phyloP scores from a whole-genome alignment of 73 alveolate species.

The Diophrys appendiculata region DNA sequence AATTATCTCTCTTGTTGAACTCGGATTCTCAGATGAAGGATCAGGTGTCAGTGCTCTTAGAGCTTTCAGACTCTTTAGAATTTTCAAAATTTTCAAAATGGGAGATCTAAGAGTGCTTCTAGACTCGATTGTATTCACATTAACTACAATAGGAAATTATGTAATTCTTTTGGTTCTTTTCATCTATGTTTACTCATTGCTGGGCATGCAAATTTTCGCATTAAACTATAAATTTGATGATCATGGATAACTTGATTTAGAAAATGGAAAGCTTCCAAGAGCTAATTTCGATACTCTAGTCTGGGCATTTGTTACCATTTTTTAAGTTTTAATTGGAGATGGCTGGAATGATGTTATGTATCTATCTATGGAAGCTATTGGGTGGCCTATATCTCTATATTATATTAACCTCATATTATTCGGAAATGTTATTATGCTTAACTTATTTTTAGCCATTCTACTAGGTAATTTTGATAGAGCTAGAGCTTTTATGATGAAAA shows the following conservation, averaged over 20 bases:
- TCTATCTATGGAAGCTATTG: slow-evolving; percentile 17
- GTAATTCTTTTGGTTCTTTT: slow-evolving; percentile 25
- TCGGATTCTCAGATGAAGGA: slow-evolving; percentile 4
- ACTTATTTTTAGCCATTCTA: slow-evolving; percentile 43
- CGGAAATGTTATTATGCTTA: slow-evolving; percentile 40
- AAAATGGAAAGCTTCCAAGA: slow-evolving; percentile 36
- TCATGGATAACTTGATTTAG: slow-evolving; percentile 8
- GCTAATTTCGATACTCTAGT: slow-evolving; percentile 41
- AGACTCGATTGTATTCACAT: slow-evolving; percentile 36
- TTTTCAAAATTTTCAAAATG: slow-evolving; percentile 27
- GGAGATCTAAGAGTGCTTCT: slow-evolving; percentile 39
- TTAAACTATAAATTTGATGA: slow-evolving; percentile 15
- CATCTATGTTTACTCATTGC: slow-evolving; percentile 28
- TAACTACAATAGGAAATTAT: slow-evolving; percentile 34
- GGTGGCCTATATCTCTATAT: background rate
- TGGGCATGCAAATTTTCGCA: slow-evolving; percentile 45
- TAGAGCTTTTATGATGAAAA: slow-evolving; percentile 1
- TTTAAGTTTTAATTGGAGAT: slow-evolving; percentile 51
- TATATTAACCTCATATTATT: slow-evolving; percentile 7
- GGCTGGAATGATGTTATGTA: slow-evolving; percentile 41
- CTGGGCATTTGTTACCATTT: slow-evolving; percentile 45
- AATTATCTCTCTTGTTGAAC: slow-evolving; percentile 17
- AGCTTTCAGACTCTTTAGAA: slow-evolving; percentile 58
- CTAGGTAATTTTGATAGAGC: slow-evolving; percentile 43
- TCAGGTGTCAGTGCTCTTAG: slow-evolving; percentile 62